phyloP scores from a whole-genome alignment of 2,329 filamentous ascomycete genomes.

The Sarocladiaceae sp. region DNA sequence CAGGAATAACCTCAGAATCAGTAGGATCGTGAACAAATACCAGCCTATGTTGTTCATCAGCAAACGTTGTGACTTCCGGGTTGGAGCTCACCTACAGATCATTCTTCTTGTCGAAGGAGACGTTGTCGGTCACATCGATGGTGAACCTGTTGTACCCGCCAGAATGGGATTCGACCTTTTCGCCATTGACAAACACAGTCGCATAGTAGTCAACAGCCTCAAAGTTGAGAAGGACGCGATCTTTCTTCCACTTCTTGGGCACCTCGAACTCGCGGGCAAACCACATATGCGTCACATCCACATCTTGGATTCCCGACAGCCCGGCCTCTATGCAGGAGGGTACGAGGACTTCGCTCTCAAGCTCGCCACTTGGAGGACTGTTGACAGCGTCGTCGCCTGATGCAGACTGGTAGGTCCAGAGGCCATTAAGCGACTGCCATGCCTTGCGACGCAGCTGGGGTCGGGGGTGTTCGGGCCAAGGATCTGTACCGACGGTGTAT shows the following conservation, averaged over 20 bases:
- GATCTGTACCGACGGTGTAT: constrained; percentile 38
- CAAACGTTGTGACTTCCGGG: no score
- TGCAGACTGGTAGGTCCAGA: constrained; percentile 47
- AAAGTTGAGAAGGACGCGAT: constrained; percentile 46
- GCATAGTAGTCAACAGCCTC: constrained; percentile 53
- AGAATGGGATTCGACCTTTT: constrained; percentile 43
- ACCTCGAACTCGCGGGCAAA: constrained; percentile 46
- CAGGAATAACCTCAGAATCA: constrained; percentile 53
- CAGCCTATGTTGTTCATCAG: constrained; percentile 31
- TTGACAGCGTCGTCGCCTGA: constrained; percentile 13
- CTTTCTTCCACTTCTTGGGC: constrained; percentile 37
- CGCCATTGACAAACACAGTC: constrained; percentile 52
- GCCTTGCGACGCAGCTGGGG: constrained; percentile 46
- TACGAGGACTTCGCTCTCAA: constrained; percentile 34
- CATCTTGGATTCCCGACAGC: constrained; percentile 41
- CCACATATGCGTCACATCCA: constrained; percentile 38
- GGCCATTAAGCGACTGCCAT: constrained; percentile 52
- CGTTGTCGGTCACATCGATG: constrained; percentile 47
- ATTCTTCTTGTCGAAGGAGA: constrained; percentile 39
- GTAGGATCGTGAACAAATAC: constrained; percentile 65
- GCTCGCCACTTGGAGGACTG: constrained; percentile 19
- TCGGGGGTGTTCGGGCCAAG: constrained; percentile 52
- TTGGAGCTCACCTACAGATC: constrained; percentile 38
- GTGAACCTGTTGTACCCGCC: constrained; percentile 59
- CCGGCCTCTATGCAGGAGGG: constrained; percentile 39